phyloP scores from a whole-genome alignment of 305 asterid species.

The Rubia balearica region DNA sequence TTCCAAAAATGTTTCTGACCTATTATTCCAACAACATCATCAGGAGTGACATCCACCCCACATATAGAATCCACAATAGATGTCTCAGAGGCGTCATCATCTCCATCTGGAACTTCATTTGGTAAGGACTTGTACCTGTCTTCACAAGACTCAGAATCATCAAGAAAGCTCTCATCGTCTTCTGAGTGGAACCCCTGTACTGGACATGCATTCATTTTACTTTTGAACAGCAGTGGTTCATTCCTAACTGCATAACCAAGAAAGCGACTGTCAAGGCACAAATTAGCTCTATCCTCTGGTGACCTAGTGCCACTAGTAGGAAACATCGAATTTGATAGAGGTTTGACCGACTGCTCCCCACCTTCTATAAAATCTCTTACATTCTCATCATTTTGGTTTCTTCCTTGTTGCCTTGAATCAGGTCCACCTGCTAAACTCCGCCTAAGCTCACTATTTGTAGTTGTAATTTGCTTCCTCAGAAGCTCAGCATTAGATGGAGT shows the following conservation, averaged over 20 bases:
- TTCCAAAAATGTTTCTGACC: slow-evolving; percentile 91
- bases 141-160: slow-evolving; percentile 35
- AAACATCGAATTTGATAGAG: slow-evolving; percentile 16
- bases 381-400: slow-evolving; percentile 17
- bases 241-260: slow-evolving; percentile 19
- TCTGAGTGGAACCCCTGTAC: slow-evolving; percentile 25
- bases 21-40: slow-evolving; percentile 68
- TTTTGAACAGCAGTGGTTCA: slow-evolving; percentile 18
- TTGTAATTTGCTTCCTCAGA: slow-evolving; percentile 6
- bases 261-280: slow-evolving; percentile 6
- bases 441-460: slow-evolving; percentile 2
- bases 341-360: slow-evolving; percentile 14
- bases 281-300: slow-evolving; percentile 16
- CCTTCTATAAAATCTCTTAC: slow-evolving; percentile 6
- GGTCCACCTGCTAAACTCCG: slow-evolving; percentile 2
- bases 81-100: slow-evolving; percentile 56
- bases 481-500: slow-evolving; percentile 5
- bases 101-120: slow-evolving; percentile 40
- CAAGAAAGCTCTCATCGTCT: slow-evolving; percentile 26
- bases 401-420: slow-evolving; percentile 15
- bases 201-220: slow-evolving; percentile 24
- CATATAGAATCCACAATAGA: slow-evolving; percentile 56
- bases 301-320: slow-evolving; percentile 14
- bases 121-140: slow-evolving; percentile 33
- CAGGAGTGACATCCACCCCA: slow-evolving; percentile 59